Conservation (phyloP, 1,284 basidiomycete genomes). For the Bjerkandera adusta region DNA sequence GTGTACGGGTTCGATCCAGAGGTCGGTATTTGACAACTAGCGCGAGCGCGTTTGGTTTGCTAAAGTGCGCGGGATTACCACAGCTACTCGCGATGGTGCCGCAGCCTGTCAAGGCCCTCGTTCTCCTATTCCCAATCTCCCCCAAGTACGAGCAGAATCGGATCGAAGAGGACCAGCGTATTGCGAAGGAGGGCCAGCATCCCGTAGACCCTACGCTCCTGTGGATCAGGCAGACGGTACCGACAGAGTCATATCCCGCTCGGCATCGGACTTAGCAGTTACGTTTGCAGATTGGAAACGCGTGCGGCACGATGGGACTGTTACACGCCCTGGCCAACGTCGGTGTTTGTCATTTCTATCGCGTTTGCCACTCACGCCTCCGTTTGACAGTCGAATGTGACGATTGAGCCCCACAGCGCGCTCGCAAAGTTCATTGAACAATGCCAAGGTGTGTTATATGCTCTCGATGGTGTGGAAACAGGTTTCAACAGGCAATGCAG, state of each 20-base stretch:
- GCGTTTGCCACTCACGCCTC: background rate
- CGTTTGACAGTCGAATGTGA: slow-evolving; percentile 51
- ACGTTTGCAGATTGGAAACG: slow-evolving; percentile 30
- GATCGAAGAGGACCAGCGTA: slow-evolving; percentile 54
- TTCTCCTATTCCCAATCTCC: slow-evolving; percentile 79
- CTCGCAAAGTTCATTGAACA: slow-evolving; percentile 63
- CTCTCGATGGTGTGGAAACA: too few relatives aligned
- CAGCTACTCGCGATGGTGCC: slow-evolving; percentile 71
- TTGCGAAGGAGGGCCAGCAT: slow-evolving; percentile 45
- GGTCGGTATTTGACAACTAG: slow-evolving; percentile 34
- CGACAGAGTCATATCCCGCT: background rate
- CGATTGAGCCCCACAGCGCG: slow-evolving; percentile 51
- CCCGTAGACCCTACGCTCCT: slow-evolving; percentile 60
- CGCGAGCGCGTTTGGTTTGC: background rate
- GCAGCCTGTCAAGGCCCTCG: slow-evolving; percentile 73
- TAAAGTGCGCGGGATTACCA: background rate
- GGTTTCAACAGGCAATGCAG: slow-evolving; percentile 37
- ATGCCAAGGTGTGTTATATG: slow-evolving; percentile 47
- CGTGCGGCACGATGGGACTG: slow-evolving; percentile 88
- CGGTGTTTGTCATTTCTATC: slow-evolving; percentile 20
- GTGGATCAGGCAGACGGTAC: slow-evolving; percentile 77
- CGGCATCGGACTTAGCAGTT: too few relatives aligned
- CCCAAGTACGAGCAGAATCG: slow-evolving; percentile 48
- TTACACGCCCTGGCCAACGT: slow-evolving; percentile 81
- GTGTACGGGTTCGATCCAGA: slow-evolving; percentile 81